Conservation (phyloP, 169 alveolate species). For the Plasmodium vivax region DNA sequence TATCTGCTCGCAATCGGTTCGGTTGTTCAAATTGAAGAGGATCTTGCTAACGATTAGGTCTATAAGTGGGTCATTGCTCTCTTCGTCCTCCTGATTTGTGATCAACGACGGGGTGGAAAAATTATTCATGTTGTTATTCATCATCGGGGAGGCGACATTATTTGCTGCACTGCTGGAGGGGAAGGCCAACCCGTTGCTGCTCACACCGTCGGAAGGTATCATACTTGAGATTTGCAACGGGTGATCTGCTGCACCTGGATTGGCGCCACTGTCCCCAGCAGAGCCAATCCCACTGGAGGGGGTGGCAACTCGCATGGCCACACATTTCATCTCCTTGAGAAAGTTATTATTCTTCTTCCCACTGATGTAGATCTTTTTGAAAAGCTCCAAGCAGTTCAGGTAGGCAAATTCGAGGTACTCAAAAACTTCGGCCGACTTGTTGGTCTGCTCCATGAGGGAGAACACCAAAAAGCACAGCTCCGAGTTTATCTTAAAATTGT, state of each 20-base stretch:
- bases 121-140: conserved; percentile 16
- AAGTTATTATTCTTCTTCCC: conserved; percentile 92
- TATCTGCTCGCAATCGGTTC: conserved; percentile 87
- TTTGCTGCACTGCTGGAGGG: background rate
- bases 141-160: background rate
- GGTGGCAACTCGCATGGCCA: conserved; percentile 21
- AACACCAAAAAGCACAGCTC: conserved; percentile 69
- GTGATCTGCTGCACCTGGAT: background rate
- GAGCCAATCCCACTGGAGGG: background rate
- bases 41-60: conserved; percentile 74
- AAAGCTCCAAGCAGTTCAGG: conserved; percentile 92
- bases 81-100: conserved; percentile 51
- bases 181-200: background rate
- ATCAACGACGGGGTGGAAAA: conserved; percentile 41
- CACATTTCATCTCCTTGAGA: conserved; percentile 70
- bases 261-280: background rate
- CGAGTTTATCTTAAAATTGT: conserved; percentile 61
- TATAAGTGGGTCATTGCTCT: conserved; percentile 51
- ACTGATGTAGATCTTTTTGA: conserved; percentile 92
- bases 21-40: conserved; percentile 89
- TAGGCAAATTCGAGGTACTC: conserved; percentile 89
- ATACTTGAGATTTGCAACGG: background rate
- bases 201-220: background rate
- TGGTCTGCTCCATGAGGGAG: conserved; percentile 74
- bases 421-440: conserved; percentile 76